Evolutionary conservation across 805 yeast species (phyloP).

Genomic region (Monosporozyma servazzii): DNA sequence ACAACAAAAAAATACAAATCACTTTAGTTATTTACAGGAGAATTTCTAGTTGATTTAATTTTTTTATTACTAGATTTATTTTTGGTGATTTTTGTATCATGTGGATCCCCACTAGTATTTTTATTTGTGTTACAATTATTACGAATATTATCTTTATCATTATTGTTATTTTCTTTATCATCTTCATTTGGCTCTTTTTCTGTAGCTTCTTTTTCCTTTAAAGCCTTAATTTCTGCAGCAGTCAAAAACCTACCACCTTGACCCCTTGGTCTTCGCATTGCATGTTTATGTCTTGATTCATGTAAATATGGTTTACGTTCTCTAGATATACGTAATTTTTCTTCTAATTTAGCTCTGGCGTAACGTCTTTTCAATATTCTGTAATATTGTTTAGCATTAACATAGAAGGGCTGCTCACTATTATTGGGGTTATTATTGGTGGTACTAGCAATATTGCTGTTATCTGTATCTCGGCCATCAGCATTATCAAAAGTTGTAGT

Average conservation of each 20-base stretch:
- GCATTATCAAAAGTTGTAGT: background rate
- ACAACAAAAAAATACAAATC: background rate
- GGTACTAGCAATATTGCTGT: background rate
- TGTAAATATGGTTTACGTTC: conserved; percentile 91
- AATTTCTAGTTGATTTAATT: background rate
- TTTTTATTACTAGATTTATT: background rate
- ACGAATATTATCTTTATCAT: background rate
- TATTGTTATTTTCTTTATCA: background rate
- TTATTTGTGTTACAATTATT: background rate
- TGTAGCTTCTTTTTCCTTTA: conserved; percentile 31
- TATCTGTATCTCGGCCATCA: background rate
- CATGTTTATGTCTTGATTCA: conserved; percentile 96
- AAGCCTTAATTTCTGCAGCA: conserved; percentile 70
- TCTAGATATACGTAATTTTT: conserved; percentile 73
- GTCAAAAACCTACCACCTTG: conserved; percentile 97
- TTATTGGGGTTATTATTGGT: background rate
- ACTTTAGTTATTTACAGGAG: background rate
- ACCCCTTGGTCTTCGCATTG: conserved; percentile 98
- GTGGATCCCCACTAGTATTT: too few relatives aligned
- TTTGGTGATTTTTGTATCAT: background rate
- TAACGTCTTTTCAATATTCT: conserved; percentile 86
- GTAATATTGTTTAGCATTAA: conserved; percentile 95
- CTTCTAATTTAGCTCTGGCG: conserved; percentile 90
- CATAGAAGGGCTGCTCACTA: conserved; percentile 86
- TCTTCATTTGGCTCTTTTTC: background rate